Base-by-base conservation (phyloP, 495 filamentous ascomycete species). In the Neurospora sp. region DNA sequence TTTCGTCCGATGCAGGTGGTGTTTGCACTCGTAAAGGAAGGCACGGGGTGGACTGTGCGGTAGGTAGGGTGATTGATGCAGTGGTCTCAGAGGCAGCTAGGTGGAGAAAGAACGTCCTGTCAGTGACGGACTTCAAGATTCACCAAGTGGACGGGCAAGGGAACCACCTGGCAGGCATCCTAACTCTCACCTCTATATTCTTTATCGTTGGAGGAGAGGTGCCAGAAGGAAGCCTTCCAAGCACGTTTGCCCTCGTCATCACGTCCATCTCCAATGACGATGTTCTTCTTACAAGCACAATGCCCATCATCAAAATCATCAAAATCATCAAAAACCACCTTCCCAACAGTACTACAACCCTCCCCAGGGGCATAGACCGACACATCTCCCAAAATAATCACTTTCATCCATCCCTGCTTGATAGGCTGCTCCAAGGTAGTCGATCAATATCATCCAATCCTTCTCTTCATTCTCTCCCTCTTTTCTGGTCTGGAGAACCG, bases 181-280 rank as follows among this genome's bases (percentile, higher is more conserved):
- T 20, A 9, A 9, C 42, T 9, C 18, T 20, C 22, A 10, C 7
- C 7, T 48, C 1, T 2, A 48, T 48, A 5, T 0, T 27, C 45
- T 0, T 53, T 22, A 6, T 53, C 4, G 0, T 53, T 5, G 0
- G 20, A 12, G 22, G 22, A 22, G 22, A 22, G 0, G 1, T 22
- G 20, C 22, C 2, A 27, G 27, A 27, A 1, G 12, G 4, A 48
- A 5, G 1, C 10, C n/a, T 22, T 0, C n/a, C 6, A 22, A n/a
- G n/a, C 18, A 9, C 9, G 3, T 18, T 45, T 45, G 1, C 44
- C 44, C 2, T 48, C n/a, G 4, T 48, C n/a, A 10, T 5, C 9
- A 5, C 0, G 44, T 10, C 9, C n/a, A 12, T 22, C 44, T 22
- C 5, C n/a, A 1, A 45, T 0, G 0, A 0, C 22, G 0, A 22